Evolutionary conservation across 139 green algal genomes (phyloP).

Genomic region (Chlorella ohadii): DNA sequence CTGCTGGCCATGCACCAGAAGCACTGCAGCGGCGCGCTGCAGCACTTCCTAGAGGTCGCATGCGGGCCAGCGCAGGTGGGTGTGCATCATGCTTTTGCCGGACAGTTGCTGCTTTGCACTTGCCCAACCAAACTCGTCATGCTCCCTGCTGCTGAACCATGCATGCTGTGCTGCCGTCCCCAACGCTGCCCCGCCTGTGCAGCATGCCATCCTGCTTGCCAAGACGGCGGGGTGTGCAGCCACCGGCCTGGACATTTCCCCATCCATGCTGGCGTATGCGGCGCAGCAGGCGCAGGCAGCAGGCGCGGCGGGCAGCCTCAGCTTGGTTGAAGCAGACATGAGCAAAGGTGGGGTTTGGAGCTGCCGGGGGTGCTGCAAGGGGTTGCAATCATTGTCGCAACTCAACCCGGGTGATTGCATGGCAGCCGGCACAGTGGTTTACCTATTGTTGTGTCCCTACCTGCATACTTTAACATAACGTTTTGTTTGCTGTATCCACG

Average conservation of each 20-base stretch:
- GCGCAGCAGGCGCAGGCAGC: slow-evolving; percentile 3
- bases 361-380: not conserved
- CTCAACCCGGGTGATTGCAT: not conserved
- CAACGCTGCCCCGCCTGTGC: not conserved
- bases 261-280: slow-evolving; percentile 40
- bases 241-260: slow-evolving; percentile 30
- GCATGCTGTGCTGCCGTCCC: too few relatives aligned
- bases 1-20: slow-evolving; percentile 35
- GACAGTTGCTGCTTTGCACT: too few relatives aligned
- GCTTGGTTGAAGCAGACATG: slow-evolving; percentile 43
- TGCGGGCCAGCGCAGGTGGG: slow-evolving; percentile 33
- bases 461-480: too few relatives aligned
- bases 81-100: too few relatives aligned
- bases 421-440: too few relatives aligned
- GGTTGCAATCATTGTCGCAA: too few relatives aligned
- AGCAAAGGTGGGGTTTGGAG: not conserved
- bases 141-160: too few relatives aligned
- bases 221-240: not conserved
- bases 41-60: slow-evolving; percentile 41
- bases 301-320: slow-evolving; percentile 23
- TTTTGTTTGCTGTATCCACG: not conserved
- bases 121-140: too few relatives aligned
- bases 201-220: slow-evolving; percentile 25
- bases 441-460: too few relatives aligned
- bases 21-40: slow-evolving; percentile 1